These are phyloP conservation scores for Coemansia sp. DNA, from an alignment of 192 early-diverging fungal genomes.

Conservation along the genomic window DNA sequence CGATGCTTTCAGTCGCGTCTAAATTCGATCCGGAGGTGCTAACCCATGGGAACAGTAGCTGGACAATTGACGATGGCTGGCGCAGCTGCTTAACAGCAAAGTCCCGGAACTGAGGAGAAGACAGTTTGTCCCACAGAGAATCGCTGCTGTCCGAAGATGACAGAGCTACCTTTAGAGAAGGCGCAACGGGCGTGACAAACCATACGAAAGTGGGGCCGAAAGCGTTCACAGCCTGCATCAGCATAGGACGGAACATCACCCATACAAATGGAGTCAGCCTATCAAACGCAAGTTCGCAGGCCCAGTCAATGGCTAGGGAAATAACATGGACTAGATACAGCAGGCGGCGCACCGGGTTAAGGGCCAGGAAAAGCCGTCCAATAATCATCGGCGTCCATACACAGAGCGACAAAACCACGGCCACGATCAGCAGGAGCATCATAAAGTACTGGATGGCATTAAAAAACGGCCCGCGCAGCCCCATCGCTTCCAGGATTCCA, in stretches of 20 bases:
- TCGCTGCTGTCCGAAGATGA: background rate
- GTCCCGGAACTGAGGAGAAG: conserved; percentile 15
- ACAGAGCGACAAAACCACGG: conserved; percentile 66
- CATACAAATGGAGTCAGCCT: conserved; percentile 8
- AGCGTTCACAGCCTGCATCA: conserved; percentile 4
- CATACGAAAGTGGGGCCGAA: conserved; percentile 10
- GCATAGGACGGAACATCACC: conserved; percentile 10
- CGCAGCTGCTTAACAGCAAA: conserved; percentile 18
- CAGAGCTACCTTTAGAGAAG: conserved; percentile 17
- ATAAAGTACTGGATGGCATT: conserved; percentile 79
- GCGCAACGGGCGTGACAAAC: background rate
- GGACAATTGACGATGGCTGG: conserved; percentile 29
- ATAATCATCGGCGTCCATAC: conserved; percentile 72
- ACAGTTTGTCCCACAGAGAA: conserved; percentile 23
- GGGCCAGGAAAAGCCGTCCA: conserved; percentile 28
- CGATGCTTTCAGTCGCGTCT: too few relatives aligned
- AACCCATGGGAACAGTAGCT: conserved; percentile 38
- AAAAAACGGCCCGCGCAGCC: conserved; percentile 82
- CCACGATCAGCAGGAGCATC: conserved; percentile 73
- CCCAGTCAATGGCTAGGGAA: conserved; percentile 43
- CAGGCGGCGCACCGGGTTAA: conserved; percentile 52
- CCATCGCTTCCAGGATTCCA: conserved; percentile 85
- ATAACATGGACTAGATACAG: conserved; percentile 74
- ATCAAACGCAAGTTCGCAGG: conserved; percentile 29
- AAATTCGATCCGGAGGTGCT: too few relatives aligned